A percentile compares a stretch with the other conserved stretches of the same genome.
Conservation (phyloP, 73 alveolate species). For the Tetrahymena thermophila region DNA sequence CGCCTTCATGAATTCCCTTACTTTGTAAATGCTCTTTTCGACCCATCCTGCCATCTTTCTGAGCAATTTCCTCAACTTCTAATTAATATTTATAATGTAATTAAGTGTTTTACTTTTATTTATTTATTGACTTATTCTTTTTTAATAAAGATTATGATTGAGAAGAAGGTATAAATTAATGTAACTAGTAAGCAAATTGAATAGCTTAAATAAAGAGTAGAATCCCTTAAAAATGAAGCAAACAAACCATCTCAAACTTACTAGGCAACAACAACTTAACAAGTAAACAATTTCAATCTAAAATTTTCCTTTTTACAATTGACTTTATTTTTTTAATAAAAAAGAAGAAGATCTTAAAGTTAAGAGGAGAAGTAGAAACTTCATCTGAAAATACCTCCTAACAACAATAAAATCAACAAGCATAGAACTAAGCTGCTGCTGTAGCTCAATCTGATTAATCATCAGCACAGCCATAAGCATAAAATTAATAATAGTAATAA, state of each 20-base stretch:
- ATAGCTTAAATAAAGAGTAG: background rate
- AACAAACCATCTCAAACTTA: background rate
- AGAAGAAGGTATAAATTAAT: background rate
- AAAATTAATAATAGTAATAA: background rate
- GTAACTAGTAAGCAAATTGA: background rate
- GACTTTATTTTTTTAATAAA: no score
- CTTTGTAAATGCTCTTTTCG: slow-evolving; percentile 3
- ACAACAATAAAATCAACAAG: no score
- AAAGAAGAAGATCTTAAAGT: background rate
- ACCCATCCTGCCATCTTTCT: background rate
- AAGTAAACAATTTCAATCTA: background rate
- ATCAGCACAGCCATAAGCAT: background rate
- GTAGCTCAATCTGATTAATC: background rate
- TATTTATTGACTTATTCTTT: background rate
- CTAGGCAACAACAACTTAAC: background rate
- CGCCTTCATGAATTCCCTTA: slow-evolving; percentile 58
- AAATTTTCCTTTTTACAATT: no score
- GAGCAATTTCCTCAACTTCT: background rate
- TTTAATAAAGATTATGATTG: background rate
- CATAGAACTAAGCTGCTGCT: background rate
- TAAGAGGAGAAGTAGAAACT: background rate
- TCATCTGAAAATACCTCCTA: background rate
- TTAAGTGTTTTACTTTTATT: background rate
- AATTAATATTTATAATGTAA: background rate
- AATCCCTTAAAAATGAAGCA: background rate